phyloP scores from a whole-genome alignment of 2,329 filamentous ascomycete species.

The Pleurostoma richardsiae region DNA sequence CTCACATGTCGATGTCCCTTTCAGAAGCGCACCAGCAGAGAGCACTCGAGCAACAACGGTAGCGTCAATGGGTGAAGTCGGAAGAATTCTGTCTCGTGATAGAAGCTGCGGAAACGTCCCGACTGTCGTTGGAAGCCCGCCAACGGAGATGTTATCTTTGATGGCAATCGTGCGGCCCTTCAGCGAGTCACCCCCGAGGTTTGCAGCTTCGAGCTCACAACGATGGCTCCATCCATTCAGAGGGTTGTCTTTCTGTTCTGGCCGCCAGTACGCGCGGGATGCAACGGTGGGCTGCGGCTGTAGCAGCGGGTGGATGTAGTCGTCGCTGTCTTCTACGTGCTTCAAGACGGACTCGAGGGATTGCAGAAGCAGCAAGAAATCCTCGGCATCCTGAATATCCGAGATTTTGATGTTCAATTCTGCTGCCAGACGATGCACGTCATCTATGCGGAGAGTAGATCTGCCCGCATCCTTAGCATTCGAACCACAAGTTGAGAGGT shows the following conservation, averaged over 20 bases:
- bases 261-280: constrained; percentile 14
- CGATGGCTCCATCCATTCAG: constrained; percentile 27
- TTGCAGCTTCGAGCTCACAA: constrained; percentile 16
- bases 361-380: constrained; percentile 19
- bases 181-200: constrained; percentile 1
- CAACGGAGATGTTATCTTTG: constrained; percentile 23
- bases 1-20: constrained; percentile 21
- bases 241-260: constrained; percentile 17
- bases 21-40: constrained; percentile 16
- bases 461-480: constrained; percentile 1
- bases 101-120: constrained; percentile 9
- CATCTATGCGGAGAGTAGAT: constrained; percentile 7
- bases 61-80: constrained; percentile 15
- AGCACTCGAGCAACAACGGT: constrained; percentile 16
- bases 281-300: constrained; percentile 7
- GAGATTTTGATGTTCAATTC: constrained; percentile 10
- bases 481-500: no score
- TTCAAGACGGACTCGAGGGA: constrained; percentile 19
- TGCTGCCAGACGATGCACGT: constrained; percentile 12
- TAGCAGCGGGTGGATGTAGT: constrained; percentile 19
- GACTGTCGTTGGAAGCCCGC: constrained; percentile 17
- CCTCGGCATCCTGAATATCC: constrained; percentile 15
- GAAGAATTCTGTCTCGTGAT: constrained; percentile 6
- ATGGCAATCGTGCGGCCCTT: constrained; percentile 10
- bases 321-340: constrained; percentile 15